phyloP scores from a whole-genome alignment of 768 basidiomycete genomes.

The Psilocybe subaeruginosa region DNA sequence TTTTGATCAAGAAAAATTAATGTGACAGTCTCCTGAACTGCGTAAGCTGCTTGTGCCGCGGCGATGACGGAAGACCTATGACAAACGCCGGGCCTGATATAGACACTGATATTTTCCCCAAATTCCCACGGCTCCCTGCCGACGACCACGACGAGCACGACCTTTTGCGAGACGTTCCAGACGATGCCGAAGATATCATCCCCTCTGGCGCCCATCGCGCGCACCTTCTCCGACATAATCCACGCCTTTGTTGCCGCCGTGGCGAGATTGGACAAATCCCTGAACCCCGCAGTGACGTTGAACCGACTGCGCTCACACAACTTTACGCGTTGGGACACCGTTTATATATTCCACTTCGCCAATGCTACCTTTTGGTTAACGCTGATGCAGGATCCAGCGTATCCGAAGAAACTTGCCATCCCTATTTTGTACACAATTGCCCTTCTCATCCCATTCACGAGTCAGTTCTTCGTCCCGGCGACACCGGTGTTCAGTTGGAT shows the following conservation, averaged over 20 bases:
- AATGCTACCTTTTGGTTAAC: conserved; percentile 72
- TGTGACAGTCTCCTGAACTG: no score
- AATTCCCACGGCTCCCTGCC: conserved; percentile 22
- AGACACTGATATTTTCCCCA: conserved; percentile 3
- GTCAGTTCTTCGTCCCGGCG: conserved; percentile 89
- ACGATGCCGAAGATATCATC: conserved; percentile 24
- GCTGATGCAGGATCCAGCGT: conserved; percentile 70
- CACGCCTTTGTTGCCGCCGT: conserved; percentile 64
- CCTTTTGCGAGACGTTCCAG: conserved; percentile 11
- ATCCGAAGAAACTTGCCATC: conserved; percentile 76
- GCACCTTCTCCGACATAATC: conserved; percentile 24
- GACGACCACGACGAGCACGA: conserved; percentile 19
- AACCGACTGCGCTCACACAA: conserved; percentile 56
- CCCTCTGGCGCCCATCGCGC: conserved; percentile 21
- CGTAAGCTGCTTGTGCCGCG: no score
- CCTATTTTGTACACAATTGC: conserved; percentile 70
- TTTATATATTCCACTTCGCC: conserved; percentile 67
- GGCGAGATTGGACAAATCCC: conserved; percentile 71
- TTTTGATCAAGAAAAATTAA: no score
- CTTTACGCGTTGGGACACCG: conserved; percentile 57
- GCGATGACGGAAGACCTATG: background rate
- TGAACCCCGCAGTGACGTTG: conserved; percentile 72
- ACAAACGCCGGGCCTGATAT: background rate
- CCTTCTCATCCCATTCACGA: conserved; percentile 82
- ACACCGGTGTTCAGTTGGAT: conserved; percentile 87